These are phyloP conservation scores for Nepenthes alata DNA, from an alignment of 179 eudicot genomes.

Conservation along the genomic window DNA sequence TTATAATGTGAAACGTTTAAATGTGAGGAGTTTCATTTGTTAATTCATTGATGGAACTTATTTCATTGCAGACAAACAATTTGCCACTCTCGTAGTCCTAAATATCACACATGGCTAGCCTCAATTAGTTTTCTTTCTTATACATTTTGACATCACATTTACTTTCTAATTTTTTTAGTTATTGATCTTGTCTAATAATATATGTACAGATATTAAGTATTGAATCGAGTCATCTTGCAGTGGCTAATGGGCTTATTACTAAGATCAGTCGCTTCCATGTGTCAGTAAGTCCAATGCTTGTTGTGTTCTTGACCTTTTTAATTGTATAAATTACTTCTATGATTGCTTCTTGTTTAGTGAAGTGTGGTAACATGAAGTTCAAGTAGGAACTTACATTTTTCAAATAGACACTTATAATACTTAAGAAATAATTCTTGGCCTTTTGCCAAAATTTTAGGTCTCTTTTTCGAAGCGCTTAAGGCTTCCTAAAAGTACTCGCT, in stretches of 20 bases:
- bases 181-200: neutral
- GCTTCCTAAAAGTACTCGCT: constrained; percentile 57
- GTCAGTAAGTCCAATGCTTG: constrained; percentile 43
- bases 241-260: constrained; percentile 59
- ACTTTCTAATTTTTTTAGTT: neutral
- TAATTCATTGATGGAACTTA: no score
- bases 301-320: neutral
- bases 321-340: neutral
- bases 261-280: constrained; percentile 62
- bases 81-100: no score
- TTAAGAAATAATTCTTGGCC: neutral
- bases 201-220: constrained; percentile 57
- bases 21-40: no score
- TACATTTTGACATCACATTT: neutral
- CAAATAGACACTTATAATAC: no score
- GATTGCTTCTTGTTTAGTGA: neutral
- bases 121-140: neutral
- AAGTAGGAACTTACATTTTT: no score
- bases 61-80: no score
- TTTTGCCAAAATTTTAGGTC: constrained; percentile 30
- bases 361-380: no score
- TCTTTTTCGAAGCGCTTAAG: constrained; percentile 60
- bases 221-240: constrained; percentile 43
- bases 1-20: no score
- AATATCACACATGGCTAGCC: neutral